A percentile compares a stretch with the other conserved stretches of the same genome.
These are phyloP conservation scores for Fragaria vesca DNA, from an alignment of 306 rosid genomes.

Conservation along the genomic window DNA sequence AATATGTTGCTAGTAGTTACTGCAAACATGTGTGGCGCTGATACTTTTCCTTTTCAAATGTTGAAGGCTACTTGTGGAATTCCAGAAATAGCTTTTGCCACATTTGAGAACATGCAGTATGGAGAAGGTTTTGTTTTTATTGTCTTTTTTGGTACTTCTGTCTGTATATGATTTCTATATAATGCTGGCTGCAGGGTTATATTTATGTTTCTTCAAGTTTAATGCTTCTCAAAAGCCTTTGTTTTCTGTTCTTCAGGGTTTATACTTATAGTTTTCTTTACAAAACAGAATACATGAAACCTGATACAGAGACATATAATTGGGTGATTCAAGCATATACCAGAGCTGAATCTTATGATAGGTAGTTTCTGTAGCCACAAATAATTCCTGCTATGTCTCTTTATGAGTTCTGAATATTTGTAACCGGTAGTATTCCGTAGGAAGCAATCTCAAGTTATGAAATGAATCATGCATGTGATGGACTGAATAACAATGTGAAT, in stretches of 20 bases:
- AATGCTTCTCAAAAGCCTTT: slow-evolving; percentile 8
- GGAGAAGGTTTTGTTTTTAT: slow-evolving; percentile 68
- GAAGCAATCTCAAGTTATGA: not conserved
- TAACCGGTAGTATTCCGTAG: not conserved
- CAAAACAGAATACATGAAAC: slow-evolving; percentile 77
- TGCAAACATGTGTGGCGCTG: slow-evolving; percentile 14
- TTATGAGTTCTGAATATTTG: not conserved
- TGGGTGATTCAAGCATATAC: slow-evolving; percentile 99
- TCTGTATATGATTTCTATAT: not conserved
- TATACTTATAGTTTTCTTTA: slow-evolving; percentile 25
- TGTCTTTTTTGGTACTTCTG: slow-evolving; percentile 15
- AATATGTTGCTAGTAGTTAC: not conserved
- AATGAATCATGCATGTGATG: not conserved
- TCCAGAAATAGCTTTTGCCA: slow-evolving; percentile 90
- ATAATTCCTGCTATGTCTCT: not conserved
- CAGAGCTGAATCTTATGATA: slow-evolving; percentile 97
- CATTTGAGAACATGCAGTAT: slow-evolving; percentile 95
- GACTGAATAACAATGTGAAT: not conserved
- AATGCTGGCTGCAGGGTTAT: not conserved
- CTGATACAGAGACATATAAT: slow-evolving; percentile 91
- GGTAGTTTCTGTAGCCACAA: slow-evolving; percentile 45
- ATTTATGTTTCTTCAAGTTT: not conserved
- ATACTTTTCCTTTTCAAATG: slow-evolving; percentile 35
- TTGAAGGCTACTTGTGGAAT: slow-evolving; percentile 91
- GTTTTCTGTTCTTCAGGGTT: slow-evolving; percentile 27